These are phyloP conservation scores for Euphrasia arctica DNA, from an alignment of 305 asterid genomes.

Conservation along the genomic window DNA sequence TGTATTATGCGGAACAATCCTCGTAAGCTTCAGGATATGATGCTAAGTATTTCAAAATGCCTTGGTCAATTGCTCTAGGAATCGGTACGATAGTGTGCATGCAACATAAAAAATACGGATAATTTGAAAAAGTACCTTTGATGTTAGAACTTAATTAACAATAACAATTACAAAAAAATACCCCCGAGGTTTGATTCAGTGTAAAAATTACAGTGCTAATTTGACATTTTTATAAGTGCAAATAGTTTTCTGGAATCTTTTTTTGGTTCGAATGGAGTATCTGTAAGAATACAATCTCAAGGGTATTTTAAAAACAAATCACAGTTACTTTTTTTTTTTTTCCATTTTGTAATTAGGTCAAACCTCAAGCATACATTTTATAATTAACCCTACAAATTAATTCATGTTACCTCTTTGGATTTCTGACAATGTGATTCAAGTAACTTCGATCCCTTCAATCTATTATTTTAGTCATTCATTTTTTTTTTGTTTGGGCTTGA, in stretches of 20 bases:
- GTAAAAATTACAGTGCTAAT: not conserved
- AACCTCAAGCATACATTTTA: not conserved
- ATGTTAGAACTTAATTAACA: not conserved
- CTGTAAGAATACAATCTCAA: not conserved
- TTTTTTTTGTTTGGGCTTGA: constrained; percentile 1
- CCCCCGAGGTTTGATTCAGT: not conserved
- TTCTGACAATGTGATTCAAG: constrained; percentile 14
- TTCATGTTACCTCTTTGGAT: constrained; percentile 8
- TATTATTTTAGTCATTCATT: constrained; percentile 9
- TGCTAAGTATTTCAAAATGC: constrained; percentile 11
- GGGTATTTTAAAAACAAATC: too few relatives aligned
- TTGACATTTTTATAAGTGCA: not conserved
- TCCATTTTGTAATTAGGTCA: too few relatives aligned
- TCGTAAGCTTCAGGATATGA: not conserved
- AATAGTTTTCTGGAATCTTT: not conserved
- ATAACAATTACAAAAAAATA: not conserved
- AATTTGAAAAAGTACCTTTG: not conserved
- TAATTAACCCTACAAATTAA: not conserved
- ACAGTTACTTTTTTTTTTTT: too few relatives aligned
- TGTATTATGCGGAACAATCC: constrained; percentile 12
- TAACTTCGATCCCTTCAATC: not conserved
- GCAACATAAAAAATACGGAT: constrained; percentile 10
- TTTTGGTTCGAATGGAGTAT: not conserved
- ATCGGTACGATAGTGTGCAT: constrained; percentile 9
- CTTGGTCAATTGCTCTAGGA: constrained; percentile 19